Conservation (phyloP, 2,329 filamentous ascomycete species). For the Sporothrix pseudoabietina region DNA sequence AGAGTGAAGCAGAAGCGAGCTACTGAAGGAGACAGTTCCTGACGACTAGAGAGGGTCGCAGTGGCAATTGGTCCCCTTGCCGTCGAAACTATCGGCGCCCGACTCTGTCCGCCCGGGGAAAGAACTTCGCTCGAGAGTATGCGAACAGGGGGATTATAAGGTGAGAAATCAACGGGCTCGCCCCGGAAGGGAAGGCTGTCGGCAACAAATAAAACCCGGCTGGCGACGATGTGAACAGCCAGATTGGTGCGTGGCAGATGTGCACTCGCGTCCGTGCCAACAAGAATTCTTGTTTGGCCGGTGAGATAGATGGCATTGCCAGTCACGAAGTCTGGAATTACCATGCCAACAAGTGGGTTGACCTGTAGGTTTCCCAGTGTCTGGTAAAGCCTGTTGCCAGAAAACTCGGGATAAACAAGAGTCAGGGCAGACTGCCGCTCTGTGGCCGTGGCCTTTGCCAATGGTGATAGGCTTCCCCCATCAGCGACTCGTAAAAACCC, state of each 20-base stretch:
- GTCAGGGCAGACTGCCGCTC: constrained; percentile 40
- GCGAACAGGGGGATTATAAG: constrained; percentile 77
- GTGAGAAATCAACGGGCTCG: constrained; percentile 59
- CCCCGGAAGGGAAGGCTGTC: constrained; percentile 71
- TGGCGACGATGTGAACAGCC: constrained; percentile 67
- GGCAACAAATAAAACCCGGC: constrained; percentile 62
- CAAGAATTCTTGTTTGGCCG: constrained; percentile 66
- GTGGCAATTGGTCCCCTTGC: constrained; percentile 36
- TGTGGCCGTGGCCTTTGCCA: not conserved
- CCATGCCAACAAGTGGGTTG: constrained; percentile 68
- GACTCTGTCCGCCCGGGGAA: constrained; percentile 20
- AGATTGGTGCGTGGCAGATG: constrained; percentile 71
- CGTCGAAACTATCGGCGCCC: not conserved
- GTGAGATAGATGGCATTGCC: constrained; percentile 75
- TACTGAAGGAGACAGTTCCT: constrained; percentile 65
- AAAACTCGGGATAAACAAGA: constrained; percentile 80
- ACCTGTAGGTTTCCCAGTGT: constrained; percentile 74
- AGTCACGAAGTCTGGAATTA: constrained; percentile 72
- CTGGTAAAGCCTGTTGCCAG: constrained; percentile 82
- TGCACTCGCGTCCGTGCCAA: constrained; percentile 62
- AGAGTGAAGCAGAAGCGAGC: constrained; percentile 61
- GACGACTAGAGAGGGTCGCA: constrained; percentile 62
- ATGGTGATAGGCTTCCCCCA: constrained; percentile 33
- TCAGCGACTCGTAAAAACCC: constrained; percentile 71
- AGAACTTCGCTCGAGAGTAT: constrained; percentile 60